Percentiles rank a stretch among this genome's conserved stretches.
Conservation (phyloP, 306 rosid genomes). For the Urtica urens region DNA sequence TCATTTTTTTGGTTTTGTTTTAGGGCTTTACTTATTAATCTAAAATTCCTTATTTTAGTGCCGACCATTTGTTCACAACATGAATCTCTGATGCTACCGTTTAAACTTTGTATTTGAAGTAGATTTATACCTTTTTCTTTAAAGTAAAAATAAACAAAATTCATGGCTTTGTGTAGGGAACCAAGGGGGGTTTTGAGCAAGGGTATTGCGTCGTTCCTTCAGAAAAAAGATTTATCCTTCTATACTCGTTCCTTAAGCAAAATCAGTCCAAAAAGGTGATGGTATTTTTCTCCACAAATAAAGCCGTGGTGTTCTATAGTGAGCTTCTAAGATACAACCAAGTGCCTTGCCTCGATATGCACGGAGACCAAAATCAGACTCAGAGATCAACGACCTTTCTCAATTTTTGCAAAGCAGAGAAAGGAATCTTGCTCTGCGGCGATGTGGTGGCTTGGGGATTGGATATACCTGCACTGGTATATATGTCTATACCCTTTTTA, state of each 20-base stretch:
- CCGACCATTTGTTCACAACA: too few species aligned
- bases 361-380: slow-evolving; percentile 92
- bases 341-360: slow-evolving; percentile 67
- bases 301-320: slow-evolving; percentile 77
- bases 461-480: slow-evolving; percentile 82
- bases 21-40: too few species aligned
- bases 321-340: slow-evolving; percentile 68
- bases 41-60: too few species aligned
- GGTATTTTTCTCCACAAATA: slow-evolving; percentile 97
- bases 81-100: too few species aligned
- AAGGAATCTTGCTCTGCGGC: slow-evolving; percentile 86
- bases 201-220: slow-evolving; percentile 87
- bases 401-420: slow-evolving; percentile 72
- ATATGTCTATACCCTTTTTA: slow-evolving; percentile 1
- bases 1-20: too few species aligned
- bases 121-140: too few species aligned
- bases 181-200: slow-evolving; percentile 90
- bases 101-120: too few species aligned
- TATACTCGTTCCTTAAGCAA: slow-evolving; percentile 72
- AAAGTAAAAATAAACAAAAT: too few species aligned
- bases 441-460: slow-evolving; percentile 98
- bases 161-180: slow-evolving; percentile 45
- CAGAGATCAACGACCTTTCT: slow-evolving; percentile 67
- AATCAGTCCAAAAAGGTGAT: slow-evolving; percentile 67
- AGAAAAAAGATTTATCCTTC: slow-evolving; percentile 66